Evolutionary conservation across 1,284 basidiomycete species (phyloP), one percentile per base, ranked within the genome.

Genomic region (Grifola frondosa): DNA sequence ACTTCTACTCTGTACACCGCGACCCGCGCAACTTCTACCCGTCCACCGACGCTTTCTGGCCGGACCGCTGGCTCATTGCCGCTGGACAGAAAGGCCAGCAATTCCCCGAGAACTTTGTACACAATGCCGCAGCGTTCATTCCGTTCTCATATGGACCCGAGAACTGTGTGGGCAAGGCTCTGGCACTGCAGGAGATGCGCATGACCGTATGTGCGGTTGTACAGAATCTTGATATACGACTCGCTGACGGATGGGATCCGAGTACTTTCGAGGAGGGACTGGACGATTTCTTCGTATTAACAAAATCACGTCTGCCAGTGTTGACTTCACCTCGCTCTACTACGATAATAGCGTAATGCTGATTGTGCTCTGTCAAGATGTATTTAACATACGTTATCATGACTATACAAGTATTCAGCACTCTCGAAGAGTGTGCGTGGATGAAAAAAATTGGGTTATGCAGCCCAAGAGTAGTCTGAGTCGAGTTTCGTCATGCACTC

Each of bases 11-110:
- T 10, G 21, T 65, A 1, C 59, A 63, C 20, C 55, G 56, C 26
- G 60, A 65, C 39, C 45, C 59, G 6, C 57, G 56, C 21, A 56
- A 64, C 50, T 66, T 65, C 53, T 50, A 46, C 4, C 53, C 53
- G 5, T 28, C 48, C 19, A 50, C 64, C 7, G 44, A 57, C 20
- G 26, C 24, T 3, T 65, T 57, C 52, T 52, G 50, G 50, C 63
- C 63, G 11, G 59, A 62, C 23, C 56, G 62, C 17, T 65, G 63
- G 62, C 54, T 63, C 16, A 33, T 44, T 25, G 47, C 40, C 13
- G 37, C 48, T 11, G 38, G 37, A 6, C 37, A n/a, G n/a, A n/a
- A n/a, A n/a, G n/a, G n/a, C n/a, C n/a, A n/a, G n/a, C n/a, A n/a
- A n/a, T n/a, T n/a, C n/a, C n/a, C n/a, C n/a, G n/a, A n/a, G n/a